These are phyloP conservation scores for Naganishia sp. DNA, from an alignment of 1,284 basidiomycete species.

Conservation along the genomic window DNA sequence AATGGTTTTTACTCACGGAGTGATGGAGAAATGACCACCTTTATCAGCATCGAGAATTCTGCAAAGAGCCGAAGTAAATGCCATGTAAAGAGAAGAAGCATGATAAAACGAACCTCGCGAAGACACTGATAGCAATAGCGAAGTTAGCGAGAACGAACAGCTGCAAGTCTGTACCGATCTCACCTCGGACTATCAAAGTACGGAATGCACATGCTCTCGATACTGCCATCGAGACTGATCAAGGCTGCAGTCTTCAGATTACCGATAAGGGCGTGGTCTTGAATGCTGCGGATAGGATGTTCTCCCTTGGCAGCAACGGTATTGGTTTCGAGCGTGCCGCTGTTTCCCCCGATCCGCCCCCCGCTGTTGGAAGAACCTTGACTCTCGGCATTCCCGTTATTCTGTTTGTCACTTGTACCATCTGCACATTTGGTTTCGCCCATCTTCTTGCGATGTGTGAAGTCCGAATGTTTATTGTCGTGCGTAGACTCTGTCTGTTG, in stretches of 20 bases:
- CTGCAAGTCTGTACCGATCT: constrained; percentile 4
- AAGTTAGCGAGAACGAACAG: neutral
- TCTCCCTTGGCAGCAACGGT: constrained; percentile 10
- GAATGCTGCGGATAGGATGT: constrained; percentile 17
- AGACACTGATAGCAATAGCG: neutral
- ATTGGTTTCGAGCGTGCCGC: constrained; percentile 19
- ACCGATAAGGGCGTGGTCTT: constrained; percentile 56
- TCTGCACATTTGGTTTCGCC: neutral
- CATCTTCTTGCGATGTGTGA: constrained; percentile 1
- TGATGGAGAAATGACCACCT: constrained; percentile 90
- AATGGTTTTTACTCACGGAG: constrained; percentile 57
- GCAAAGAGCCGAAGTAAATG: neutral
- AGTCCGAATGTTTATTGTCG: neutral
- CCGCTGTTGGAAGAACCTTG: constrained; percentile 2
- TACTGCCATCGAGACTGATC: constrained; percentile 53
- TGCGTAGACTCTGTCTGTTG: neutral
- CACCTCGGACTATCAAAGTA: constrained; percentile 81
- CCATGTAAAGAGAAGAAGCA: neutral
- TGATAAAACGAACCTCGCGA: constrained; percentile 1
- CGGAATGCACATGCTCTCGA: constrained; percentile 81
- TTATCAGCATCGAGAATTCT: constrained; percentile 56
- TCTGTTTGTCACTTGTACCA: neutral
- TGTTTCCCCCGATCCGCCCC: constrained; percentile 7
- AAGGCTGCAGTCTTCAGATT: constrained; percentile 55
- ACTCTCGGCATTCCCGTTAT: neutral